Percentiles rank a stretch among this genome's conserved stretches.
Conservation (phyloP, 2,329 filamentous ascomycete species). For the Erysiphe pulchra region DNA sequence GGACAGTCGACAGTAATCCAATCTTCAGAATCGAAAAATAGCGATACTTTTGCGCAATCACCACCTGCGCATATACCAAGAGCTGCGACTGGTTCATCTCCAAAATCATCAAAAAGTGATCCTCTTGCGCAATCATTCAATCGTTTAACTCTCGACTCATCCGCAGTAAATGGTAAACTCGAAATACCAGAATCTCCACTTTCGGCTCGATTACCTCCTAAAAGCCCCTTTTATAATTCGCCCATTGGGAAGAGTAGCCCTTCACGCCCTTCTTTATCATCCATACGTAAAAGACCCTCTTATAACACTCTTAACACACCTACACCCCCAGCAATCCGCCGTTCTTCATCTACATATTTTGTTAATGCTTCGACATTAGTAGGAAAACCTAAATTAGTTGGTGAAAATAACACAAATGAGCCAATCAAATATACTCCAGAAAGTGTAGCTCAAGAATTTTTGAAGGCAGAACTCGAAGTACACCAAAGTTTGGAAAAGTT, state of each 20-base stretch:
- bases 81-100: neutral
- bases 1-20: too few species aligned
- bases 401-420: slow-evolving; percentile 10
- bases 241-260: neutral
- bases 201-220: neutral
- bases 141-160: neutral
- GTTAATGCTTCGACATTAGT: slow-evolving; percentile 13
- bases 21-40: too few species aligned
- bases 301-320: slow-evolving; percentile 17
- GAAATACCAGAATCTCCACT: neutral
- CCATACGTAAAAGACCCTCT: slow-evolving; percentile 18
- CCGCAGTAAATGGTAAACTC: neutral
- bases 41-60: too few species aligned
- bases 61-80: too few species aligned
- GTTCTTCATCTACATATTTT: slow-evolving; percentile 20
- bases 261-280: slow-evolving; percentile 16
- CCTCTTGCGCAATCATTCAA: neutral
- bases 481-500: slow-evolving; percentile 7
- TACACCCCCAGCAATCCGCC: slow-evolving; percentile 16
- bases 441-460: slow-evolving; percentile 15
- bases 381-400: slow-evolving; percentile 16
- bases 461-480: slow-evolving; percentile 11
- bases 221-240: neutral
- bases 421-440: slow-evolving; percentile 22
- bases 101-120: neutral